Evolutionary conservation across 1,284 basidiomycete genomes (phyloP), one percentile per base, ranked within the genome.

Genomic region (Amylostereum chailletii): DNA sequence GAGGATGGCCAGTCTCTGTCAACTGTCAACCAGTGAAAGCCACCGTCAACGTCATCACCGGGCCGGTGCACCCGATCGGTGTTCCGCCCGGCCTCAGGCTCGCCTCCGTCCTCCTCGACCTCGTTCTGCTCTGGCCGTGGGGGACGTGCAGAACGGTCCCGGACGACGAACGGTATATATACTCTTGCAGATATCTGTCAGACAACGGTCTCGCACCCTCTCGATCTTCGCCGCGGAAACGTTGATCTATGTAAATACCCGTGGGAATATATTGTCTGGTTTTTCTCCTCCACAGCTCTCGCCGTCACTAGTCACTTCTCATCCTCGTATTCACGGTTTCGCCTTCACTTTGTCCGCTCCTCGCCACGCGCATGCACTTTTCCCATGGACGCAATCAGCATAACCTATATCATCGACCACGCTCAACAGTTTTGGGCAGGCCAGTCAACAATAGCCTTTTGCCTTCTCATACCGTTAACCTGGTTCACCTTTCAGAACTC

Each of bases 391-490:
- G 62, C 59, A 34, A 65, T 88, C 41, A 86, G 83, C 34, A 86
- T 90, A 51, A 77, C 82, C n/a, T 90, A 90, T 64, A 73, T 85
- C 53, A 81, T 90, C 56, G 82, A 87, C 58, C 86, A 79, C 53
- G 78, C 83, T 45, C 86, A 85, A 58, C 86, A 91, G 62, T 91
- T 91, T 62, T 91, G 89, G 88, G 81, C 85, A 57, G 88, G 88
- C 90, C 58, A 57, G 83, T 70, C 49, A 47, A 37, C 45, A 56
- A 7, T 42, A 37, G 27, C 47, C 34, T 38, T 51, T 52, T 43
- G 44, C 44, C 39, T 44, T 54, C 34, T 11, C 45, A 39, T 26
- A 38, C 11, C 33, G 34, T 29, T 46, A 29, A 29, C 46, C 5
- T 34, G 7, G n/a, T 10, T n/a, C 29, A n/a, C 36, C n/a, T n/a